These are phyloP conservation scores for Cucumis cinereus DNA, from an alignment of 306 rosid genomes.

Conservation along the genomic window DNA sequence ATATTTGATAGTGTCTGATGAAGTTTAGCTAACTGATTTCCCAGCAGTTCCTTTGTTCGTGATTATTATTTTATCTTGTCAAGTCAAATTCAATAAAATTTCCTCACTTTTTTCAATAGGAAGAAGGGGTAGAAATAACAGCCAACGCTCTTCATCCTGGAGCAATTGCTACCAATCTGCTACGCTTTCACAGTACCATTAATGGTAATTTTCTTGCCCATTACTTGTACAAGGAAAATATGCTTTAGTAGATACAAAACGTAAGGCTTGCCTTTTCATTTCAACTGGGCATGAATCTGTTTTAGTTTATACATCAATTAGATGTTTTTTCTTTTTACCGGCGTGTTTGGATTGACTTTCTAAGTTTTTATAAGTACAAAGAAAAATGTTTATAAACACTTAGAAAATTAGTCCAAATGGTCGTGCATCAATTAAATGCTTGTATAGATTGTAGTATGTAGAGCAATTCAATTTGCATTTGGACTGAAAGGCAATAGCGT, in stretches of 20 bases:
- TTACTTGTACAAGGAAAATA: background rate
- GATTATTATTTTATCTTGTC: background rate
- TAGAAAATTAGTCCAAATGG: no score
- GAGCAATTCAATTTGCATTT: background rate
- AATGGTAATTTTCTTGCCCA: constrained; percentile 23
- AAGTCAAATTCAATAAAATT: background rate
- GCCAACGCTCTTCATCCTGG: constrained; percentile 78
- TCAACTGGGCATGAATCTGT: background rate
- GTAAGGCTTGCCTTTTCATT: background rate
- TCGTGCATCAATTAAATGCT: background rate
- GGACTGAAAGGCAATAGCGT: background rate
- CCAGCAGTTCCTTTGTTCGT: background rate
- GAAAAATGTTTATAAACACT: no score
- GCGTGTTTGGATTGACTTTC: no score
- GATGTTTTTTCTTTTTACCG: no score
- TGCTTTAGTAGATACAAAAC: background rate
- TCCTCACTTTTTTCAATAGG: constrained; percentile 27
- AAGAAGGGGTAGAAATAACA: constrained; percentile 61
- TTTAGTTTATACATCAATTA: no score
- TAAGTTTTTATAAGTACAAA: no score
- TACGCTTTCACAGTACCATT: constrained; percentile 32
- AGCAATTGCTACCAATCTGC: constrained; percentile 51
- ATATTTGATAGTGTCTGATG: background rate
- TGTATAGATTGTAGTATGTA: background rate
- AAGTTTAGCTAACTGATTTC: background rate